Conservation (phyloP, 2,329 filamentous ascomycete genomes). For the Fusarium luffae region DNA sequence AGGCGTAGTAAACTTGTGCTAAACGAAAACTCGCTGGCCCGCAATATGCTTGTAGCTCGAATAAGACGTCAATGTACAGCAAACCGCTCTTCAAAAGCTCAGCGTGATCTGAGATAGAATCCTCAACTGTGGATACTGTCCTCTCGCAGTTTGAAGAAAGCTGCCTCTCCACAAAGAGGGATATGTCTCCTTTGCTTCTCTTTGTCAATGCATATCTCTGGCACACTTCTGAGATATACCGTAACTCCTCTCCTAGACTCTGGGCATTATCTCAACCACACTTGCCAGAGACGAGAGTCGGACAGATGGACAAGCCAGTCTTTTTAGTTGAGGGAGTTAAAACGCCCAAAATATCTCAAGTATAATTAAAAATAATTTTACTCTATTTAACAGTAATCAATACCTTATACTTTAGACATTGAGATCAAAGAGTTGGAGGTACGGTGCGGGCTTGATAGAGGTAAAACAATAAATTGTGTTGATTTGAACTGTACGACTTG, state of each 20-base stretch:
- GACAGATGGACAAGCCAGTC: not conserved
- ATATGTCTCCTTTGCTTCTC: slow-evolving; percentile 48
- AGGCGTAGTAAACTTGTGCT: not conserved
- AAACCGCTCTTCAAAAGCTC: slow-evolving; percentile 40
- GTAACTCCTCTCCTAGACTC: too few species aligned
- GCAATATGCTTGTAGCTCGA: not conserved
- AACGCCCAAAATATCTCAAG: too few species aligned
- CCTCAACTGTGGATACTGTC: slow-evolving; percentile 11
- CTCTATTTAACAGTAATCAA: too few species aligned
- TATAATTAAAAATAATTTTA: fast-evolving
- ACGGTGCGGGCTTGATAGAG: too few species aligned
- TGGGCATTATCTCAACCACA: too few species aligned
- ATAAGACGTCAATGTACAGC: not conserved
- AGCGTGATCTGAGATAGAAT: slow-evolving; percentile 43
- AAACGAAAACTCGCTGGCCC: not conserved
- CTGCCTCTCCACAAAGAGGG: slow-evolving; percentile 41
- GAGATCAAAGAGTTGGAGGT: too few species aligned
- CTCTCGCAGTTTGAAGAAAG: slow-evolving; percentile 33
- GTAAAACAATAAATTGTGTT: not conserved
- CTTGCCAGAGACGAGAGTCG: not conserved
- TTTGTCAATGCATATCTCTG: slow-evolving; percentile 46
- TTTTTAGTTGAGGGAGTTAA: too few species aligned
- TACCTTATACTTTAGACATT: too few species aligned
- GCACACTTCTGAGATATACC: slow-evolving; percentile 29
- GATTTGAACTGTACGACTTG: too few species aligned